phyloP scores from a whole-genome alignment of 805 yeast species.

The Candida chauliodis region DNA sequence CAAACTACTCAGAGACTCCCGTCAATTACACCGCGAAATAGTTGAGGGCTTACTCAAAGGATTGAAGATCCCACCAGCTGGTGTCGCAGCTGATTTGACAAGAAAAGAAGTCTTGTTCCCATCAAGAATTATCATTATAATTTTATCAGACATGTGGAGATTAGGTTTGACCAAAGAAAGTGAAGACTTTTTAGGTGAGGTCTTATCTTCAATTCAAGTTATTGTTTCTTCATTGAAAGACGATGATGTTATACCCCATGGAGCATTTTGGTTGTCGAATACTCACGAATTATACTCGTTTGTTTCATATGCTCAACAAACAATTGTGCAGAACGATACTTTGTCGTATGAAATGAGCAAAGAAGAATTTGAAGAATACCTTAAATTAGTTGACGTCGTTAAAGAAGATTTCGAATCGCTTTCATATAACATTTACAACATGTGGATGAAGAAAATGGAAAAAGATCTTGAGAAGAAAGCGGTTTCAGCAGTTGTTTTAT shows the following conservation, averaged over 20 bases:
- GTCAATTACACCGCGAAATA: conserved; percentile 73
- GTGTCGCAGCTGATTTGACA: conserved; percentile 77
- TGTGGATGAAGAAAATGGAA: conserved; percentile 96
- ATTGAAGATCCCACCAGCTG: conserved; percentile 79
- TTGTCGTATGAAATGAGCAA: conserved; percentile 82
- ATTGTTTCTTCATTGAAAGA: conserved; percentile 78
- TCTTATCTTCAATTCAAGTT: conserved; percentile 79
- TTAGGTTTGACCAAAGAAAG: conserved; percentile 88
- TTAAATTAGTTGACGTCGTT: conserved; percentile 83
- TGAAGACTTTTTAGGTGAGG: conserved; percentile 87
- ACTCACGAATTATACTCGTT: conserved; percentile 94
- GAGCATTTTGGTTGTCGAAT: conserved; percentile 96
- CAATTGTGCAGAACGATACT: conserved; percentile 81
- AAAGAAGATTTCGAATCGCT: conserved; percentile 92
- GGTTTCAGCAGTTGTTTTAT: conserved; percentile 89
- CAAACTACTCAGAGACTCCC: conserved; percentile 66
- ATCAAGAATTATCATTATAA: conserved; percentile 87
- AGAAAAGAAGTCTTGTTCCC: conserved; percentile 94
- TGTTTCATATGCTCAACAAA: conserved; percentile 88
- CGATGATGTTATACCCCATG: conserved; percentile 83
- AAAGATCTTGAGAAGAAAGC: conserved; percentile 87
- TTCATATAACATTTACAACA: conserved; percentile 89
- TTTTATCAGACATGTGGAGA: conserved; percentile 97
- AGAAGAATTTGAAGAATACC: conserved; percentile 84
- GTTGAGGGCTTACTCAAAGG: conserved; percentile 83